A percentile compares a stretch with the other conserved stretches of the same genome.
Conservation (phyloP, 2,329 filamentous ascomycete species). For the Paracoccidioides lutzii region DNA sequence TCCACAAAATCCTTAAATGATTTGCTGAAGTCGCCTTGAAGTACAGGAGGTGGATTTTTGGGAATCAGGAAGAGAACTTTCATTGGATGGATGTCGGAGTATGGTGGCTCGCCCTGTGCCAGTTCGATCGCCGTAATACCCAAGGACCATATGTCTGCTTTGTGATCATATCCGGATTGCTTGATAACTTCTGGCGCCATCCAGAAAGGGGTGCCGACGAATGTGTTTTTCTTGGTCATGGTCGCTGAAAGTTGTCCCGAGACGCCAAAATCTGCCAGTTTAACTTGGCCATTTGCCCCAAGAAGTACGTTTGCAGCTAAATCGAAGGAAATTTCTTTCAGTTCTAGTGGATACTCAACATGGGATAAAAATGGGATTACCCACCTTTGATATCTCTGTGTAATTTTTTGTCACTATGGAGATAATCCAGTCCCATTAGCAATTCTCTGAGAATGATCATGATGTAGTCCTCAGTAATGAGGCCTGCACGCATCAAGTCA, state of each 20-base stretch:
- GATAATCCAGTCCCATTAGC: conserved; percentile 77
- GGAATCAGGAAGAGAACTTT: conserved; percentile 94
- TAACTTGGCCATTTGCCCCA: conserved; percentile 83
- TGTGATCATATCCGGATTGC: conserved; percentile 94
- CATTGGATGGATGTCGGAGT: conserved; percentile 96
- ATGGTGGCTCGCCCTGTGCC: conserved; percentile 83
- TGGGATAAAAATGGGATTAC: not conserved
- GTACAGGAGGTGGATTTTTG: conserved; percentile 73
- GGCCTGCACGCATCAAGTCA: conserved; percentile 86
- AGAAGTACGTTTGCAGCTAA: conserved; percentile 85
- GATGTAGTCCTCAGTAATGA: conserved; percentile 89
- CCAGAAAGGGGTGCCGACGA: conserved; percentile 97
- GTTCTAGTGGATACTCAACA: not conserved
- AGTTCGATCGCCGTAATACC: conserved; percentile 89
- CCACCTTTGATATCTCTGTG: conserved; percentile 91
- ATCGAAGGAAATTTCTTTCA: not conserved
- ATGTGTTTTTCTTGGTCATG: conserved; percentile 99
- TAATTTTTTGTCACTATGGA: conserved; percentile 90
- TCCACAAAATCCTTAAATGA: conserved; percentile 76
- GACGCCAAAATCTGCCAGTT: conserved; percentile 92
- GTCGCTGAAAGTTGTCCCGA: conserved; percentile 92
- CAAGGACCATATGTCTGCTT: conserved; percentile 94
- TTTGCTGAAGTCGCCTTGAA: conserved; percentile 71
- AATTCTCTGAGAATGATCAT: conserved; percentile 88
- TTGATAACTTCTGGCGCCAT: conserved; percentile 99